These are phyloP conservation scores for Seiridium unicorne DNA, from an alignment of 2,329 filamentous ascomycete species.

Conservation along the genomic window DNA sequence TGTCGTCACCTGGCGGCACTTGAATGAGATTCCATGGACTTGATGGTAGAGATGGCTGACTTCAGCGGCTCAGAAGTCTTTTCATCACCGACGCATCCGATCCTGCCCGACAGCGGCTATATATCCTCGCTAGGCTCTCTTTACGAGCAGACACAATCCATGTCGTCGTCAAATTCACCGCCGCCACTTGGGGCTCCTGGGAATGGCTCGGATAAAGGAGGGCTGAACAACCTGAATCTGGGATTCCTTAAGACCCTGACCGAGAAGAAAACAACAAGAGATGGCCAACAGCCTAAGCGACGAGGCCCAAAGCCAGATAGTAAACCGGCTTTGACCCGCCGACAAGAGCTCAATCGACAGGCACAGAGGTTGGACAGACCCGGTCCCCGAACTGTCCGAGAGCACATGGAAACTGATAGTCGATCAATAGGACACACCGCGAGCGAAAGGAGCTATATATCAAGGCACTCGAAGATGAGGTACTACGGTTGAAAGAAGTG, in stretches of 20 bases:
- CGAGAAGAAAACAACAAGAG: constrained; percentile 78
- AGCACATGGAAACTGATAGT: constrained; percentile 11
- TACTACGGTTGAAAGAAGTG: constrained; percentile 84
- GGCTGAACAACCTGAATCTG: constrained; percentile 48
- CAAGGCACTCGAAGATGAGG: constrained; percentile 88
- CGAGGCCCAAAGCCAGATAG: constrained; percentile 95
- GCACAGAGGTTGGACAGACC: constrained; percentile 71
- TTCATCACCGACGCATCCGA: constrained; percentile 33
- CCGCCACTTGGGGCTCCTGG: constrained; percentile 10
- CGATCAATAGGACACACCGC: constrained; percentile 74
- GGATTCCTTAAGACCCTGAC: constrained; percentile 65
- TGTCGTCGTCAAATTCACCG: constrained; percentile 49
- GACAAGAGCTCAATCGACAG: constrained; percentile 93
- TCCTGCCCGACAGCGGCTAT: constrained; percentile 24
- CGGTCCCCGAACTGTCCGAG: background rate
- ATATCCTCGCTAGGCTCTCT: constrained; percentile 29
- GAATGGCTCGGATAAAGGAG: constrained; percentile 25
- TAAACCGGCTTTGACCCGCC: constrained; percentile 86
- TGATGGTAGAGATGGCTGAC: constrained; percentile 33
- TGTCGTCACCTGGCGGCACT: too few species aligned
- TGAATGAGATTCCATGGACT: constrained; percentile 1
- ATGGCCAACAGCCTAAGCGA: constrained; percentile 83
- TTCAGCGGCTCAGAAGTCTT: constrained; percentile 30
- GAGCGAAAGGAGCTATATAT: constrained; percentile 97
- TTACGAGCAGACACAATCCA: constrained; percentile 31